These are phyloP conservation scores for Calcarisporium arbuscula DNA, from an alignment of 2,329 filamentous ascomycete species.

Conservation along the genomic window DNA sequence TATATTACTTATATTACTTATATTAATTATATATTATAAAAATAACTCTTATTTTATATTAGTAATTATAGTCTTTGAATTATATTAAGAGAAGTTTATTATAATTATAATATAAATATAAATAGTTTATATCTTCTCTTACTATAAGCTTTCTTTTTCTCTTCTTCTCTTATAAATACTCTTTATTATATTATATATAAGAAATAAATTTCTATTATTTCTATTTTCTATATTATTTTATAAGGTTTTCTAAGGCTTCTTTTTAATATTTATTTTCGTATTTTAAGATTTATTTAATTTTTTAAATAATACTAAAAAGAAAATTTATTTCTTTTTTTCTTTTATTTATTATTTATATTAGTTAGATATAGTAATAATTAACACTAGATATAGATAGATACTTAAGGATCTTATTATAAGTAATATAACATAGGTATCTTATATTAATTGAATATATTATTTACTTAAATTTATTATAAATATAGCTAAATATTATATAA, in stretches of 20 bases:
- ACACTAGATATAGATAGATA: neutral
- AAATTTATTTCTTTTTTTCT: no score
- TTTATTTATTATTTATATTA: constrained; percentile 1
- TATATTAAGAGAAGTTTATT: neutral
- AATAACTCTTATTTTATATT: neutral
- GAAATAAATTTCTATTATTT: neutral
- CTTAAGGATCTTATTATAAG: neutral
- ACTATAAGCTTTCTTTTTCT: neutral
- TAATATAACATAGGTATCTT: neutral
- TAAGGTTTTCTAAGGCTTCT: neutral
- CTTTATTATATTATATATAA: neutral
- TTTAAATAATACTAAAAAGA: neutral
- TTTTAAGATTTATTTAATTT: neutral
- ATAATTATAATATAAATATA: neutral
- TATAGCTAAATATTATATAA: neutral
- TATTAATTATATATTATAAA: neutral
- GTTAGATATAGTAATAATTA: neutral
- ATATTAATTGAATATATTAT: neutral
- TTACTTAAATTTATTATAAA: neutral
- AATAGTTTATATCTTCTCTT: no score
- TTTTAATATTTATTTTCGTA: neutral
- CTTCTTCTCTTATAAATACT: neutral
- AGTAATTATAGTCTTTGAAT: neutral
- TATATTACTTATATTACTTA: neutral
- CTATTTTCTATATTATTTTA: neutral